phyloP scores from a whole-genome alignment of 169 alveolate species.

The Plasmodium sp. region DNA sequence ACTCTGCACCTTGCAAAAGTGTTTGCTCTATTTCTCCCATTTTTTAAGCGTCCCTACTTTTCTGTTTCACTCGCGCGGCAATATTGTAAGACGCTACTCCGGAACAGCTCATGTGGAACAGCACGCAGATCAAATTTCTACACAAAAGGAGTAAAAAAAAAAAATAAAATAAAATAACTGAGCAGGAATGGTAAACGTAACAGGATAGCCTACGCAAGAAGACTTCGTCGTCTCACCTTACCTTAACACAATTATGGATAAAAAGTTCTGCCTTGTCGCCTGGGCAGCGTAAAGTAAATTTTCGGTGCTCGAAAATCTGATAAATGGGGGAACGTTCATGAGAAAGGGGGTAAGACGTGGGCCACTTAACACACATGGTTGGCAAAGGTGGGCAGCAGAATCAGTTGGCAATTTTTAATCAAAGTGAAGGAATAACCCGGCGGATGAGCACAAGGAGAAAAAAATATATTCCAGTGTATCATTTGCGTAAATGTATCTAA shows the following conservation, averaged over 20 bases:
- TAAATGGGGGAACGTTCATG: background rate
- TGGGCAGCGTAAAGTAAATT: constrained; percentile 31
- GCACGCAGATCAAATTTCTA: constrained; percentile 58
- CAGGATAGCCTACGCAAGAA: background rate
- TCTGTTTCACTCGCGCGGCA: background rate
- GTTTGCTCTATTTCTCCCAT: background rate
- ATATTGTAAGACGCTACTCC: constrained; percentile 52
- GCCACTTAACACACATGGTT: background rate
- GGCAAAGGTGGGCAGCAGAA: background rate
- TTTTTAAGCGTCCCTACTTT: constrained; percentile 11
- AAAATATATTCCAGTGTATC: constrained; percentile 43
- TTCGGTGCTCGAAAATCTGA: constrained; percentile 68
- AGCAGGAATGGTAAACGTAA: background rate
- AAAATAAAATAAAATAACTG: background rate
- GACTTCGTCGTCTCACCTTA: constrained; percentile 16
- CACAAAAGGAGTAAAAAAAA: background rate
- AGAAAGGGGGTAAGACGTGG: background rate
- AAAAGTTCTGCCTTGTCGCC: constrained; percentile 33
- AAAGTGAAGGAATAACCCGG: constrained; percentile 46
- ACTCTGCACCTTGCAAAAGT: background rate
- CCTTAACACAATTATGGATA: constrained; percentile 45
- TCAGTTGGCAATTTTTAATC: background rate
- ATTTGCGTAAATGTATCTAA: constrained; percentile 30
- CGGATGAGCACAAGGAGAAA: constrained; percentile 70
- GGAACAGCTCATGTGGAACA: constrained; percentile 69